Conservation (phyloP, 1,284 basidiomycete species). For the Cerioporus squamosus region DNA sequence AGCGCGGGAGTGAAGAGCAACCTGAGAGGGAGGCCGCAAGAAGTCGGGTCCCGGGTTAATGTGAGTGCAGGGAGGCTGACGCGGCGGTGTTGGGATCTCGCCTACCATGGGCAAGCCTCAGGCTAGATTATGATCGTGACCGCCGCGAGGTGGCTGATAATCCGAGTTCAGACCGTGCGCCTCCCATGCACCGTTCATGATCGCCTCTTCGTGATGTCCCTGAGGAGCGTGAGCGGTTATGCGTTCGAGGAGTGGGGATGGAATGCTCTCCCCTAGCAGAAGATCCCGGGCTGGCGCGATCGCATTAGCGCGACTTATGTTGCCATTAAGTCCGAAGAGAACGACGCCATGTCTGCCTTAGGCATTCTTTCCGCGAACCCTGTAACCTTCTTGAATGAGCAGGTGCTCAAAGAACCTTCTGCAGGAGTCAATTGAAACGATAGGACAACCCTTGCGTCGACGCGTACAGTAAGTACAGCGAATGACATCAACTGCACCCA, state of each 20-base stretch:
- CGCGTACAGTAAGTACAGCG: too few species aligned
- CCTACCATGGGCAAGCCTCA: background rate
- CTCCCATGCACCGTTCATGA: background rate
- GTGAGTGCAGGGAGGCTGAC: constrained; percentile 7
- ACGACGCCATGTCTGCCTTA: too few species aligned
- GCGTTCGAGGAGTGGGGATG: background rate
- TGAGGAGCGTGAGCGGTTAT: background rate
- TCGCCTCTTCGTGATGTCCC: constrained; percentile 9
- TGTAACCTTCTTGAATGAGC: too few species aligned
- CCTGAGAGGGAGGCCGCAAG: background rate
- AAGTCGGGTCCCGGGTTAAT: constrained; percentile 1
- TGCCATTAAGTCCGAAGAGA: too few species aligned
- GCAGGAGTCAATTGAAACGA: too few species aligned
- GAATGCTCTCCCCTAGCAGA: too few species aligned
- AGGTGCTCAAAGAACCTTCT: too few species aligned
- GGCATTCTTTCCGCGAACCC: too few species aligned
- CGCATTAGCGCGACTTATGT: too few species aligned
- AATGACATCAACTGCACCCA: too few species aligned
- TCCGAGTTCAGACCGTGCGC: constrained; percentile 5
- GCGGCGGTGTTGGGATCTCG: background rate
- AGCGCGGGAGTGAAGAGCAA: background rate
- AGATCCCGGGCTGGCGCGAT: too few species aligned
- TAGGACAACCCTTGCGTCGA: too few species aligned
- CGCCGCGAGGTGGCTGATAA: constrained; percentile 7
- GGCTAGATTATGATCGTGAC: constrained; percentile 12